Evolutionary conservation across 2,329 filamentous ascomycete species (phyloP).

Genomic region (Penicillium polonicum): DNA sequence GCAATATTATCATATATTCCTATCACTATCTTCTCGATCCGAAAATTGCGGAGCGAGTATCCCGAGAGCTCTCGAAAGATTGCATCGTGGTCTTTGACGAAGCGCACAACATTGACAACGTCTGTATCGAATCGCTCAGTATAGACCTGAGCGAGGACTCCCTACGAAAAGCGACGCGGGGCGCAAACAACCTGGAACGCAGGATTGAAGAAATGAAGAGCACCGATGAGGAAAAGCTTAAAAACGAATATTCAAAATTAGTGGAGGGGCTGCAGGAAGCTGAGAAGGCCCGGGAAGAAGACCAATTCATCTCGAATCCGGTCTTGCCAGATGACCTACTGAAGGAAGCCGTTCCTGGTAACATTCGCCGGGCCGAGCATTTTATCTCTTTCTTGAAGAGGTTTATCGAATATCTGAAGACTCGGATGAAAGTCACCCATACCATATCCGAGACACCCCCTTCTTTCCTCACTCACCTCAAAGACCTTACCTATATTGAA

Average conservation of each 20-base stretch:
- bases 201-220: conserved; percentile 93
- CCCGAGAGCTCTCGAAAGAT: conserved; percentile 93
- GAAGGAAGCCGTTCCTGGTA: conserved; percentile 93
- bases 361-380: conserved; percentile 92
- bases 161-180: conserved; percentile 81
- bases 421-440: conserved; percentile 95
- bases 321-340: conserved; percentile 89
- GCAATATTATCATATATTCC: conserved; percentile 99
- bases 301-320: conserved; percentile 96
- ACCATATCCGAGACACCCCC: conserved; percentile 96
- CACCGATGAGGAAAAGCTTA: conserved; percentile 90
- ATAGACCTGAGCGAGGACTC: conserved; percentile 97
- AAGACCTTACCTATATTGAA: conserved; percentile 96
- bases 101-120: conserved; percentile 98
- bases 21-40: conserved; percentile 98
- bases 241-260: conserved; percentile 92
- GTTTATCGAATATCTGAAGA: conserved; percentile 97
- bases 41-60: conserved; percentile 94
- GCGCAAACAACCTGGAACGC: conserved; percentile 84
- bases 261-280: conserved; percentile 87
- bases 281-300: conserved; percentile 86
- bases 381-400: conserved; percentile 92
- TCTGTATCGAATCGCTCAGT: conserved; percentile 95
- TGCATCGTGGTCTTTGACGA: conserved; percentile 99
- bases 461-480: conserved; percentile 88